These are phyloP conservation scores for Penium margaritaceum DNA, from an alignment of 139 green algal genomes.

Conservation along the genomic window DNA sequence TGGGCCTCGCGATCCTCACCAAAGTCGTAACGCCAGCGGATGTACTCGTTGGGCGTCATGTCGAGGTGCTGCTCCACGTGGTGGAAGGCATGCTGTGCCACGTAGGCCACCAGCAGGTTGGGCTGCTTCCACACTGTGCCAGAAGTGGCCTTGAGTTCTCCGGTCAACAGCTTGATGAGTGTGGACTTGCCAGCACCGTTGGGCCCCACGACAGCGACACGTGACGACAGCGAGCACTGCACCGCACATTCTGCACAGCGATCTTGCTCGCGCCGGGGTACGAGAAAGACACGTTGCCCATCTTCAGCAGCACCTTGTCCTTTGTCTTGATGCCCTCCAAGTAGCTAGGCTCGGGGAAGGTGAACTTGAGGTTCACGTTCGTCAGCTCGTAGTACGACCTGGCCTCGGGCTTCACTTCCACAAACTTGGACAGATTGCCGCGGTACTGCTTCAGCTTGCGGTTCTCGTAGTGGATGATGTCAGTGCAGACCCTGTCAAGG, in stretches of 20 bases:
- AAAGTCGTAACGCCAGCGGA: constrained; percentile 81
- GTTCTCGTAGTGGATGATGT: no score
- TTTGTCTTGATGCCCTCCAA: no score
- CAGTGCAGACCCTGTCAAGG: no score
- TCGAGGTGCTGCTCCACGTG: constrained; percentile 82
- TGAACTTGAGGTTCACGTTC: no score
- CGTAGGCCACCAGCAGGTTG: constrained; percentile 64
- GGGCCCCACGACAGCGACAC: constrained; percentile 70
- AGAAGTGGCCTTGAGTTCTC: constrained; percentile 65
- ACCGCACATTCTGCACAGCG: constrained; percentile 58
- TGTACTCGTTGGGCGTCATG: constrained; percentile 89
- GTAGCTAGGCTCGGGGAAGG: no score
- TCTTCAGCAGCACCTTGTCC: no score
- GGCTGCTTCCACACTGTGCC: constrained; percentile 63
- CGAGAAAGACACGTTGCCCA: constrained; percentile 60
- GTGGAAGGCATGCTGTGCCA: constrained; percentile 66
- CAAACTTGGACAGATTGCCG: no score
- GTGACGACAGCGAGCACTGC: constrained; percentile 60
- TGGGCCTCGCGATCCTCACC: constrained; percentile 83
- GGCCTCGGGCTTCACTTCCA: no score
- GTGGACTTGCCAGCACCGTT: constrained; percentile 91
- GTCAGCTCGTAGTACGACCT: no score
- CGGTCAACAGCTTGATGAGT: constrained; percentile 80
- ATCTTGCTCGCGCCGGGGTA: constrained; percentile 69
- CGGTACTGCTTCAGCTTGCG: no score